Evolutionary conservation across 2,329 filamentous ascomycete species (phyloP).

Genomic region (Atkinsonella texensis): DNA sequence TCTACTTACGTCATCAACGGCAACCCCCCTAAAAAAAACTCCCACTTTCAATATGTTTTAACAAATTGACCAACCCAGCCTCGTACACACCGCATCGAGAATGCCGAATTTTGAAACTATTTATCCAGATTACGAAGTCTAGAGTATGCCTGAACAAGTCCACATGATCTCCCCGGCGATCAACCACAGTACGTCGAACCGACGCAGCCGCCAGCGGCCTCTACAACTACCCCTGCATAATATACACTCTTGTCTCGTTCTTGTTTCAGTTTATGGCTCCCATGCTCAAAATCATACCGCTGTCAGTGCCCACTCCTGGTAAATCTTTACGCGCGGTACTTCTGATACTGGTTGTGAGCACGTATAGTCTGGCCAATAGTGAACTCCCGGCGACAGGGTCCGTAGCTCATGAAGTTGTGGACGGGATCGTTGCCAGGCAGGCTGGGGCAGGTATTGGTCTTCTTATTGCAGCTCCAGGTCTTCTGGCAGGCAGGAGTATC

Average conservation of each 20-base stretch:
- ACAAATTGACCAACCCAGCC: no score
- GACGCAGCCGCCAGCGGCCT: no score
- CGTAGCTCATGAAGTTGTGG: slow-evolving; percentile 18
- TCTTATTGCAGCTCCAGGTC: slow-evolving; percentile 19
- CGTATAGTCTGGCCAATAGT: neutral
- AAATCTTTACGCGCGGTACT: neutral
- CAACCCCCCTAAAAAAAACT: no score
- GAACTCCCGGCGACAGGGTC: neutral
- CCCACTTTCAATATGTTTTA: no score
- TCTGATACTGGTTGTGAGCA: neutral
- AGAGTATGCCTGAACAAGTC: no score
- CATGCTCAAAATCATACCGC: neutral
- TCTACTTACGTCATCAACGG: no score
- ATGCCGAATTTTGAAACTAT: no score
- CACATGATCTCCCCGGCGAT: no score
- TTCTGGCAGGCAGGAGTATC: slow-evolving; percentile 25
- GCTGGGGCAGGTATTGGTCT: slow-evolving; percentile 17
- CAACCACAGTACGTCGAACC: no score
- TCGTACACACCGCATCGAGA: no score
- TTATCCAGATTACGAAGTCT: no score
- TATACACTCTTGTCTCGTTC: neutral
- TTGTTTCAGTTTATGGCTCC: neutral
- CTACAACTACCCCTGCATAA: neutral
- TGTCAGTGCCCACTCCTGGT: neutral
- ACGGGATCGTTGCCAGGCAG: slow-evolving; percentile 14